phyloP scores from a whole-genome alignment of 108 stramenopile species.

The Seminavis robusta region DNA sequence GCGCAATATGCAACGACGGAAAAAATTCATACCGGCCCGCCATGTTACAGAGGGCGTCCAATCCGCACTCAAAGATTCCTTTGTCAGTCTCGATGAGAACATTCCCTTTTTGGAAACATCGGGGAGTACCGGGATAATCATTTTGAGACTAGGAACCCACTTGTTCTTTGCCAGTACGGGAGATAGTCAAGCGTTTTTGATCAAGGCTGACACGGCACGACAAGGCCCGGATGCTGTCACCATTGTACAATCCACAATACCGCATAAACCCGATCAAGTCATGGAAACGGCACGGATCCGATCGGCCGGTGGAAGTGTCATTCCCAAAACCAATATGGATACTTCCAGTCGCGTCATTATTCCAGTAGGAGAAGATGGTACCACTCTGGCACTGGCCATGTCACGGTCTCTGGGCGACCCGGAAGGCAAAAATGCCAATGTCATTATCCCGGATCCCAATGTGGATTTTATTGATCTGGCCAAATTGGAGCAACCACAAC shows the following conservation, averaged over 20 bases:
- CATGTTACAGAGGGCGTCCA: neutral
- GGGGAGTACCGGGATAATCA: conserved; percentile 60
- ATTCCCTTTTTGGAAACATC: conserved; percentile 22
- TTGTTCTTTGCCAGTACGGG: conserved; percentile 67
- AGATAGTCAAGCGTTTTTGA: conserved; percentile 59
- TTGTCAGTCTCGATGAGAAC: conserved; percentile 37
- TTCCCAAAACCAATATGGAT: conserved; percentile 29
- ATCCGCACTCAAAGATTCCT: conserved; percentile 19
- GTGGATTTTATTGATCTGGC: conserved; percentile 18
- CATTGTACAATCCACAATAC: conserved; percentile 19
- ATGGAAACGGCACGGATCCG: conserved; percentile 65
- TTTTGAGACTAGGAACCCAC: conserved; percentile 22
- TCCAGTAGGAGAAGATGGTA: neutral
- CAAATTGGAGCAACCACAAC: conserved; percentile 9
- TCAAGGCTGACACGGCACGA: conserved; percentile 4
- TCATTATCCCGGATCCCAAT: conserved; percentile 62
- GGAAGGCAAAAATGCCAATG: conserved; percentile 50
- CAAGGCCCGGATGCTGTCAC: conserved; percentile 1
- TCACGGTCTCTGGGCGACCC: conserved; percentile 69
- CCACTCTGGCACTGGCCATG: conserved; percentile 61
- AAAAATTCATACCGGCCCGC: neutral
- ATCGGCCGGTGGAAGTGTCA: conserved; percentile 56
- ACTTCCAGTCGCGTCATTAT: conserved; percentile 28
- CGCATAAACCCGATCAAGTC: conserved; percentile 67
- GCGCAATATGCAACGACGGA: no score